Percentiles rank a stretch among this genome's conserved stretches.
Evolutionary conservation across 1,139 yeast species (phyloP).

Genomic region (Taphrina communis): DNA sequence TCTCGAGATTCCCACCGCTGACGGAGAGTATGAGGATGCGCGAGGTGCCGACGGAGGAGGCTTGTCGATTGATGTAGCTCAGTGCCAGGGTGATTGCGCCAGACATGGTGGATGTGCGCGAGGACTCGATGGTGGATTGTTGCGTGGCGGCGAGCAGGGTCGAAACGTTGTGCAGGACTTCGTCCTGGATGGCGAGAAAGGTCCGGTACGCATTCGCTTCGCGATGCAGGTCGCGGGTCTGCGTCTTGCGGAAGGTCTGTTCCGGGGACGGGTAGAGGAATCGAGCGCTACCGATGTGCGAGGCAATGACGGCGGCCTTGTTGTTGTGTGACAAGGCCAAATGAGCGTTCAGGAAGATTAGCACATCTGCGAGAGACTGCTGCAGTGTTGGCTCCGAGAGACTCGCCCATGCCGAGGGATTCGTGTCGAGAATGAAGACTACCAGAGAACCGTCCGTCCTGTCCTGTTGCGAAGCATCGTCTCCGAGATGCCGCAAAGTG

Average conservation of each 20-base stretch:
- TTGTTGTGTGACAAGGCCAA: constrained; percentile 83
- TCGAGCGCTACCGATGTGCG: constrained; percentile 72
- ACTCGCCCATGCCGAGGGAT: constrained; percentile 76
- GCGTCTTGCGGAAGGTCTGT: constrained; percentile 35
- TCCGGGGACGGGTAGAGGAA: constrained; percentile 68
- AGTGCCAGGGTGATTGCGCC: constrained; percentile 83
- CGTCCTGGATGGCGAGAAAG: constrained; percentile 79
- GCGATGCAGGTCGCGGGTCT: constrained; percentile 41
- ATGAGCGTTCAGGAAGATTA: constrained; percentile 83
- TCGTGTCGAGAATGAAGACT: constrained; percentile 77
- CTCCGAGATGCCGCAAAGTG: constrained; percentile 19
- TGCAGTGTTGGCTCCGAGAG: constrained; percentile 57
- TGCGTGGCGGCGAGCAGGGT: constrained; percentile 55
- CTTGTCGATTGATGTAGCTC: constrained; percentile 70
- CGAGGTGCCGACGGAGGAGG: constrained; percentile 66
- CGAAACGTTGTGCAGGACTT: constrained; percentile 68
- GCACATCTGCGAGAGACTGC: constrained; percentile 64
- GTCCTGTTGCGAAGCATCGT: constrained; percentile 9
- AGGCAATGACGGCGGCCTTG: constrained; percentile 80
- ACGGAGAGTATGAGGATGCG: constrained; percentile 71
- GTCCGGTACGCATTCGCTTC: constrained; percentile 72
- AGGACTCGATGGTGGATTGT: constrained; percentile 47
- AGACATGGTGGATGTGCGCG: constrained; percentile 61
- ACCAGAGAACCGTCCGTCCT: constrained; percentile 66
- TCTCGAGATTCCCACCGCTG: constrained; percentile 69